Percentiles rank a stretch among this genome's conserved stretches.
Conservation (phyloP, 345 rosid species). For the Mangifera indica region DNA sequence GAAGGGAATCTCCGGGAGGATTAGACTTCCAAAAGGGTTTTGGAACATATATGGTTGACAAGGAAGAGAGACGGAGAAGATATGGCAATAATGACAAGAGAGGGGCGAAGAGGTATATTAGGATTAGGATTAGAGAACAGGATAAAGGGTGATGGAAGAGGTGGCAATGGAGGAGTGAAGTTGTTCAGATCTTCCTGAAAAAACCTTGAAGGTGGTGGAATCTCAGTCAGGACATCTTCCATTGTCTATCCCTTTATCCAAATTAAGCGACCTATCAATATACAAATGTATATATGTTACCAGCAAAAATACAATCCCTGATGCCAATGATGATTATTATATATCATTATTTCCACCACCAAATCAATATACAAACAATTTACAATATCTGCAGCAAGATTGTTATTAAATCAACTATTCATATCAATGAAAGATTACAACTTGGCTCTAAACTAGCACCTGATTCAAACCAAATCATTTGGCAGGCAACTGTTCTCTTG, state of each 20-base stretch:
- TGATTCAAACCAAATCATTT: no score
- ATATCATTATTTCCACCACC: background rate
- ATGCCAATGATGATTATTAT: background rate
- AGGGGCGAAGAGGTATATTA: constrained; percentile 53
- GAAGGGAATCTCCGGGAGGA: constrained; percentile 73
- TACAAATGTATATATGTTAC: constrained; percentile 9
- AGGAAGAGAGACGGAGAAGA: constrained; percentile 65
- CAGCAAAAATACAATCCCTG: background rate
- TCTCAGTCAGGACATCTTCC: constrained; percentile 91
- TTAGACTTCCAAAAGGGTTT: constrained; percentile 69
- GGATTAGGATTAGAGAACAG: constrained; percentile 56
- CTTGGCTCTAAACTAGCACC: no score
- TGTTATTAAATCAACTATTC: background rate
- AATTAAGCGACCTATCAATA: constrained; percentile 17
- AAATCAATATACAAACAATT: background rate
- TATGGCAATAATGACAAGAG: constrained; percentile 69
- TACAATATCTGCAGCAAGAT: constrained; percentile 3
- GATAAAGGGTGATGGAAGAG: constrained; percentile 73
- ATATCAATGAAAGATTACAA: no score
- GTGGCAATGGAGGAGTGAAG: constrained; percentile 48
- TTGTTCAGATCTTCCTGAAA: constrained; percentile 92
- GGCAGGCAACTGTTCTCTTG: no score
- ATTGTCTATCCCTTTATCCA: constrained; percentile 31
- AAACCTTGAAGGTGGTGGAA: constrained; percentile 94
- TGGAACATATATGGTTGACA: constrained; percentile 52